These are phyloP conservation scores for Podospora bellae-mahoneyi DNA, from an alignment of 495 filamentous ascomycete genomes.

Conservation along the genomic window DNA sequence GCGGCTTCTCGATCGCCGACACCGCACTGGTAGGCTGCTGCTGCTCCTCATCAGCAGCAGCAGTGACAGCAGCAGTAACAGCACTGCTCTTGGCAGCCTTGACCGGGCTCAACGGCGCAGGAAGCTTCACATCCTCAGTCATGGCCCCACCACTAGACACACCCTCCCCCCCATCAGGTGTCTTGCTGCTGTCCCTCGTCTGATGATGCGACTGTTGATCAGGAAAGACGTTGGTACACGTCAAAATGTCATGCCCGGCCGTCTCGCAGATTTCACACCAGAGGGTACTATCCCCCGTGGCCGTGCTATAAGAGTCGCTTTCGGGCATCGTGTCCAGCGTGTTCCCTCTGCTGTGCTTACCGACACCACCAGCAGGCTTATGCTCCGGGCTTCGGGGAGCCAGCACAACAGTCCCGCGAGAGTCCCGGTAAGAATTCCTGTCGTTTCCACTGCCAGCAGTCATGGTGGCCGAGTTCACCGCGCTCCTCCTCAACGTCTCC, in stretches of 20 bases:
- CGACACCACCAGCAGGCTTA: slow-evolving; percentile 27
- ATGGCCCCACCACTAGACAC: slow-evolving; percentile 36
- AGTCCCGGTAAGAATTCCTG: slow-evolving; percentile 55
- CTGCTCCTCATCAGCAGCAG: slow-evolving; percentile 5
- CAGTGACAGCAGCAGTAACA: slow-evolving; percentile 5
- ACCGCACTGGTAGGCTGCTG: background rate
- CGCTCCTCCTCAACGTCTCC: slow-evolving; percentile 55
- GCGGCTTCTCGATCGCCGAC: slow-evolving; percentile 51
- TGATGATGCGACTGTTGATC: slow-evolving; percentile 40
- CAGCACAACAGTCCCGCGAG: slow-evolving; percentile 55
- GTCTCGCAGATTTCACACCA: slow-evolving; percentile 98
- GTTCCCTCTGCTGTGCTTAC: slow-evolving; percentile 42
- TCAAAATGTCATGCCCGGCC: slow-evolving; percentile 88
- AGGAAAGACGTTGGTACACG: slow-evolving; percentile 81
- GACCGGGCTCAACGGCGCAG: slow-evolving; percentile 51
- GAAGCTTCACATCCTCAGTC: slow-evolving; percentile 35
- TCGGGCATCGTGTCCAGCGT: slow-evolving; percentile 63
- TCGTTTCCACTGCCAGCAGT: slow-evolving; percentile 50
- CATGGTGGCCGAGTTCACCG: slow-evolving; percentile 33
- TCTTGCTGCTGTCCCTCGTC: slow-evolving; percentile 40
- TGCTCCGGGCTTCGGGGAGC: slow-evolving; percentile 43
- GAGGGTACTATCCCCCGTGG: slow-evolving; percentile 65
- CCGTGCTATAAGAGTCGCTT: slow-evolving; percentile 68
- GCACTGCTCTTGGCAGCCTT: slow-evolving; percentile 34
- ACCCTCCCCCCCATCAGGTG: slow-evolving; percentile 34